Conservation (phyloP, 345 rosid genomes). For the Citrus maxima region DNA sequence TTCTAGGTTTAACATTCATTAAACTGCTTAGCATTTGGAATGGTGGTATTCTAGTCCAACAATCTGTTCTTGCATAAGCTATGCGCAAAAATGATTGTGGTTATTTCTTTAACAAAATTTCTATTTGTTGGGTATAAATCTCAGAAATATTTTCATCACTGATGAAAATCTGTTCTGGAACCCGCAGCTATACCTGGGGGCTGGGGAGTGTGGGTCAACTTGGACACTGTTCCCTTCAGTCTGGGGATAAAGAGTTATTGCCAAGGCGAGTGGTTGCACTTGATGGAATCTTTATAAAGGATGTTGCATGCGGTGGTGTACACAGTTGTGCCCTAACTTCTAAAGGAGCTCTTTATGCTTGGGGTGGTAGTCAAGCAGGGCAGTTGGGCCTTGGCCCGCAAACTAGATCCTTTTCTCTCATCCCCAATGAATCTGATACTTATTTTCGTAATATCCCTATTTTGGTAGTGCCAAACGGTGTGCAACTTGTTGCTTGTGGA, state of each 20-base stretch:
- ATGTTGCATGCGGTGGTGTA: constrained; percentile 88
- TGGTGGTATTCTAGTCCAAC: background rate
- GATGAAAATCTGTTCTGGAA: constrained; percentile 16
- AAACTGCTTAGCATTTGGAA: background rate
- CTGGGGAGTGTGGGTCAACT: constrained; percentile 92
- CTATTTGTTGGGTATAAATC: background rate
- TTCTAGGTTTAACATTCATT: background rate
- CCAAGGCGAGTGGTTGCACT: constrained; percentile 93
- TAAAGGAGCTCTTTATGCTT: constrained; percentile 87
- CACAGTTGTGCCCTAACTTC: constrained; percentile 83
- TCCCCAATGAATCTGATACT: constrained; percentile 54
- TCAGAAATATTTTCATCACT: background rate
- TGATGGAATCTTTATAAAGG: constrained; percentile 59
- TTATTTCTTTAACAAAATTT: background rate
- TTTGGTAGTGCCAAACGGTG: constrained; percentile 62
- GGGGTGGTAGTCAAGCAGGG: constrained; percentile 95
- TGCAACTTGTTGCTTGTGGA: constrained; percentile 90
- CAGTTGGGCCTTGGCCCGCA: constrained; percentile 93
- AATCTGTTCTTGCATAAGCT: background rate
- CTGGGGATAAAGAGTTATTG: constrained; percentile 81
- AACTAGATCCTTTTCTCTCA: constrained; percentile 56
- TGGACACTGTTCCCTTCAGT: constrained; percentile 90
- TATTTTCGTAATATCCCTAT: constrained; percentile 74
- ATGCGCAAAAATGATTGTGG: background rate
- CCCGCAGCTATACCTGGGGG: constrained; percentile 92